These are phyloP conservation scores for Stephanodiscus triporus DNA, from an alignment of 108 stramenopile species.

Conservation along the genomic window DNA sequence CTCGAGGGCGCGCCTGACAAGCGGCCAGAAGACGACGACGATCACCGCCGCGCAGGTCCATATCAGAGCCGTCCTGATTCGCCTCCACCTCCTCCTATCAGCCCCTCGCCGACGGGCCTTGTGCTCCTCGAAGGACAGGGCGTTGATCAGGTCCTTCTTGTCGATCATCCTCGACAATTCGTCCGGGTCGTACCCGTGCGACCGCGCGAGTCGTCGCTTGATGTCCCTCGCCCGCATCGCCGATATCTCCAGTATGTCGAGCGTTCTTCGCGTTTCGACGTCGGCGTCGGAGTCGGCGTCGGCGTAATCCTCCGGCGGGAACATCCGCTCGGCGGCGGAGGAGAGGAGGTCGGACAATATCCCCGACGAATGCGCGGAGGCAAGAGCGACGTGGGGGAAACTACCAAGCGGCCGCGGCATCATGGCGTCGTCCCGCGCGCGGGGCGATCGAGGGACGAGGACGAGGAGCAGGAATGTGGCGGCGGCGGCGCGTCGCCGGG, in stretches of 20 bases:
- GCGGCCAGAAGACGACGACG: slow-evolving; percentile 72
- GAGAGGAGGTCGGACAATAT: slow-evolving; percentile 28
- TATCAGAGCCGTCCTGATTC: slow-evolving; percentile 51
- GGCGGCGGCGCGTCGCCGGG: no score
- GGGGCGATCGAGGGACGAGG: no score
- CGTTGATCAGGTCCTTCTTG: slow-evolving; percentile 86
- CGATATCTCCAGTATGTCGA: slow-evolving; percentile 71
- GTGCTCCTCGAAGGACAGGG: slow-evolving; percentile 83
- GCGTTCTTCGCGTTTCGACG: slow-evolving; percentile 37
- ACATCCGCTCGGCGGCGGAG: slow-evolving; percentile 16
- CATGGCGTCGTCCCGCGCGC: no score
- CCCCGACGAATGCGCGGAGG: slow-evolving; percentile 27
- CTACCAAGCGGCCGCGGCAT: neutral
- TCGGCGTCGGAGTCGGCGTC: slow-evolving; percentile 22
- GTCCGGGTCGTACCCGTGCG: slow-evolving; percentile 78
- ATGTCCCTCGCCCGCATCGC: slow-evolving; percentile 83
- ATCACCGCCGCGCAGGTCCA: slow-evolving; percentile 59
- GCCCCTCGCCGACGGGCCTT: slow-evolving; percentile 57
- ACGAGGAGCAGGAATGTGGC: no score
- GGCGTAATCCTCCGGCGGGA: slow-evolving; percentile 31
- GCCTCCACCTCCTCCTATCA: slow-evolving; percentile 55
- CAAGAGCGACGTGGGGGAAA: slow-evolving; percentile 9
- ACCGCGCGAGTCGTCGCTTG: slow-evolving; percentile 72
- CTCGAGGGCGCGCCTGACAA: slow-evolving; percentile 61
- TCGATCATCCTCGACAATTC: slow-evolving; percentile 86